Conservation (phyloP, 2,329 filamentous ascomycete species). For the Aspergillus udagawae region DNA sequence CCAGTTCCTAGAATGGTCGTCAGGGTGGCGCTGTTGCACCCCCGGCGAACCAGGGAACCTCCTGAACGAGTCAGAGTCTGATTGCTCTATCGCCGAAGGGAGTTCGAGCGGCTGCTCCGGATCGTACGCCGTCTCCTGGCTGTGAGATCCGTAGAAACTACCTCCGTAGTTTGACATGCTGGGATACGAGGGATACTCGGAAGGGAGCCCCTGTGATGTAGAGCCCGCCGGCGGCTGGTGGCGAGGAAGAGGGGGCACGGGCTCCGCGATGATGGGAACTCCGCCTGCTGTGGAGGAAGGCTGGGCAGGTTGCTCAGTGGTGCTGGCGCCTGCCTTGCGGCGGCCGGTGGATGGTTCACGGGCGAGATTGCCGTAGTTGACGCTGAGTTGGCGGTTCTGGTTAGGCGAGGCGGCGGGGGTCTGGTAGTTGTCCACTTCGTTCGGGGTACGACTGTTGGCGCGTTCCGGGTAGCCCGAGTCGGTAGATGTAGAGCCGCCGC, state of each 20-base stretch:
- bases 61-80: not conserved
- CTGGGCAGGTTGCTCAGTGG: slow-evolving; percentile 4
- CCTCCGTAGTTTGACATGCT: slow-evolving; percentile 7
- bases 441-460: slow-evolving; percentile 31
- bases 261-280: slow-evolving; percentile 24
- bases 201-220: not conserved
- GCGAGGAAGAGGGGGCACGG: slow-evolving; percentile 17
- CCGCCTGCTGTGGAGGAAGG: slow-evolving; percentile 4
- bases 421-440: slow-evolving; percentile 25
- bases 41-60: not conserved
- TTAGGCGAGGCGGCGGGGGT: slow-evolving; percentile 21
- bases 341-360: slow-evolving; percentile 40
- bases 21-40: not conserved
- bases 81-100: slow-evolving; percentile 5
- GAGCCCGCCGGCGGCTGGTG: not conserved
- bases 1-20: not conserved
- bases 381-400: slow-evolving; percentile 19
- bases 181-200: slow-evolving; percentile 8
- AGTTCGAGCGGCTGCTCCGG: slow-evolving; percentile 14
- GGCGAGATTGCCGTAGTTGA: slow-evolving; percentile 24
- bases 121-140: slow-evolving; percentile 7
- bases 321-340: slow-evolving; percentile 27
- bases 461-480: slow-evolving; percentile 33
- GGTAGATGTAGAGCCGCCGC: slow-evolving; percentile 20
- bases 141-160: not conserved